Base-by-base conservation (phyloP, 352 stramenopile species). In the Paralagenidium karlingii region DNA sequence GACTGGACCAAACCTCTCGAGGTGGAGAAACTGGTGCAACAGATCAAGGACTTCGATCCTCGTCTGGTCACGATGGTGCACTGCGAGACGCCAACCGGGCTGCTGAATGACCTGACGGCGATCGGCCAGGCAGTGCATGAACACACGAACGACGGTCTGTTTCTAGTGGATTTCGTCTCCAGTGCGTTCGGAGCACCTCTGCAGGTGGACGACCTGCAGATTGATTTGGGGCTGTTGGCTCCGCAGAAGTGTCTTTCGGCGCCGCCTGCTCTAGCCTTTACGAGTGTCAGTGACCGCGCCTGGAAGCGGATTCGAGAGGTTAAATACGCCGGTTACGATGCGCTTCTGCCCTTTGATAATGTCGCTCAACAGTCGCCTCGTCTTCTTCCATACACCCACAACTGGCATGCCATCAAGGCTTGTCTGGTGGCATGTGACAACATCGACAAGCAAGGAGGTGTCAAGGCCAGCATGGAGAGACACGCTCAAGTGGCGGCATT, bases 101-200 rank as follows among this genome's bases (percentile, higher is more conserved):
- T 76, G 13, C 36, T 76, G 3, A 76, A 76, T 40, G 37, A 51
- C 16, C 41, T 73, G 16, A 45, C 61, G 38, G 58, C 51, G 3
- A 57, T 77, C 10, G 63, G 63, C n/a, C 51, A 62, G 9, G 45
- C 47, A 1, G 47, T 77, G 27, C 55, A 49, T 3, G 46, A 58
- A 9, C 40, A 71, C 36, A 73, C 63, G 20, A 68, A 60, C 10
- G 57, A 69, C 44, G 57, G 63, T 18, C 55, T 77, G 15, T 67
- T 77, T 36, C 45, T 77, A 11, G 63, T 77, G 22, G 63, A 70
- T 36, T 73, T 77, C 41, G 63, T 77, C 19, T 77, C 60, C 20
- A 77, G 63, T 40, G 59, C 58, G 0, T 48, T 58, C 26, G 58
- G 60, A 18, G 55, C 56, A 7, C 45, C 58, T 7, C 48, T 70